Evolutionary conservation across 2,329 filamentous ascomycete species (phyloP), one percentile per base, ranked within the genome.

Genomic region (Colletotrichum spinosum): DNA sequence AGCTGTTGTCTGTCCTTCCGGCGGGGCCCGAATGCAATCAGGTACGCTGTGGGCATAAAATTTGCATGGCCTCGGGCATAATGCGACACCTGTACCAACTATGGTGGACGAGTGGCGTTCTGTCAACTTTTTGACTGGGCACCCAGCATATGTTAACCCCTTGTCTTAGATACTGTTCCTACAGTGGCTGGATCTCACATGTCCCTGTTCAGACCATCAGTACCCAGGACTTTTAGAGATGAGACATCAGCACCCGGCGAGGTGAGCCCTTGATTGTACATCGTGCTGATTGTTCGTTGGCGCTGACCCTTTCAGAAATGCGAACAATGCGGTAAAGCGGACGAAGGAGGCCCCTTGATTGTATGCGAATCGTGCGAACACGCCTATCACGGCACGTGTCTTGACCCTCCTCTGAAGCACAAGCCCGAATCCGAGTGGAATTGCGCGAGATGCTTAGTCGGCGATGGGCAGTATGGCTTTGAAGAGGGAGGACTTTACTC

Each of bases 401-500:
- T 98, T 17, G 96, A 99, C 69, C 95, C 94, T 39, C 93, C 92
- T 2, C 81, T 97, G 48, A 91, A 90, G 71, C 82, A 86, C 8
- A 88, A 91, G 69, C 93, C 94, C 0, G 92, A 96, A 33, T 86
- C 89, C 57, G 96, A 98, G 73, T 99, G 96, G 96, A 95, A 98
- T 75, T 99, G 96, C 71, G 92, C 96, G 0, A 89, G 94, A 73
- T 99, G 96, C 75, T 86, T 99, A 34, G 96, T 99, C 33, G 96
- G 96, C 51, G 97, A 97, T 61, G 94, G 95, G 44, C 94, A 98
- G 70, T 99, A 97, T 72, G 96, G 96, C 0, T 99, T 99, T 68
- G 95, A 98, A 74, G 96, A 99, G 77, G 96, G 96, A 33, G 94
- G 94, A 4, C 86, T 97, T 25, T 99, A 99, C 78, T 99, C 96